phyloP scores from a whole-genome alignment of 139 green algal genomes.

The Dunaliella primolecta region DNA sequence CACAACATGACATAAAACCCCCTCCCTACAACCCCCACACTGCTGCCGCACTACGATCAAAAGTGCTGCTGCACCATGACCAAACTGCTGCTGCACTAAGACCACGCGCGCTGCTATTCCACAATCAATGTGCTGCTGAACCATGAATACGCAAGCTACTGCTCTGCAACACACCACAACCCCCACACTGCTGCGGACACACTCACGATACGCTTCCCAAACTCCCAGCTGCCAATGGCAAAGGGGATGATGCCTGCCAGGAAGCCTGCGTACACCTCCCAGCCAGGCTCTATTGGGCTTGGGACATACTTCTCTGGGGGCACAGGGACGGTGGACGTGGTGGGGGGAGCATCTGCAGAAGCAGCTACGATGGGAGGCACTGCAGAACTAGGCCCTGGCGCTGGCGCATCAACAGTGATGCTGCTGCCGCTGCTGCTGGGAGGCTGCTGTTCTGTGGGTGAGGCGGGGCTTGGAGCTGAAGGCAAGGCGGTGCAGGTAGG shows the following conservation, averaged over 20 bases:
- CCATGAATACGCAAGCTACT: too few relatives aligned
- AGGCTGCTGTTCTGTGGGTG: not conserved
- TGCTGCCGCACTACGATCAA: too few relatives aligned
- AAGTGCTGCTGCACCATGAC: too few relatives aligned
- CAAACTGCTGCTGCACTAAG: too few relatives aligned
- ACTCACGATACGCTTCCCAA: slow-evolving; percentile 81
- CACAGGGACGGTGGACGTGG: slow-evolving; percentile 9
- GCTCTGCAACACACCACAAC: too few relatives aligned
- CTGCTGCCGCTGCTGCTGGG: slow-evolving; percentile 1
- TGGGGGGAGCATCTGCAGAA: not conserved
- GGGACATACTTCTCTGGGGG: slow-evolving; percentile 32
- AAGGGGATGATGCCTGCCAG: slow-evolving; percentile 73
- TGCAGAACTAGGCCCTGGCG: not conserved
- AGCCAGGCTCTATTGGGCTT: slow-evolving; percentile 30
- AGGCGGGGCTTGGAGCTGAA: not conserved
- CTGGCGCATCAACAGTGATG: not conserved
- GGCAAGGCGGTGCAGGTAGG: too few relatives aligned
- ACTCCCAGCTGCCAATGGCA: slow-evolving; percentile 75
- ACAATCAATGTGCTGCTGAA: too few relatives aligned
- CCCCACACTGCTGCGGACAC: too few relatives aligned
- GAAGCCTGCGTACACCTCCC: slow-evolving; percentile 71
- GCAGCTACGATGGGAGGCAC: not conserved
- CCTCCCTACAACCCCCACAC: too few relatives aligned
- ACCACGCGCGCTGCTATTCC: too few relatives aligned
- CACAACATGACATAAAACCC: too few relatives aligned